Base-by-base conservation (phyloP, 2,329 filamentous ascomycete species). In the Colletotrichum zoysiae region DNA sequence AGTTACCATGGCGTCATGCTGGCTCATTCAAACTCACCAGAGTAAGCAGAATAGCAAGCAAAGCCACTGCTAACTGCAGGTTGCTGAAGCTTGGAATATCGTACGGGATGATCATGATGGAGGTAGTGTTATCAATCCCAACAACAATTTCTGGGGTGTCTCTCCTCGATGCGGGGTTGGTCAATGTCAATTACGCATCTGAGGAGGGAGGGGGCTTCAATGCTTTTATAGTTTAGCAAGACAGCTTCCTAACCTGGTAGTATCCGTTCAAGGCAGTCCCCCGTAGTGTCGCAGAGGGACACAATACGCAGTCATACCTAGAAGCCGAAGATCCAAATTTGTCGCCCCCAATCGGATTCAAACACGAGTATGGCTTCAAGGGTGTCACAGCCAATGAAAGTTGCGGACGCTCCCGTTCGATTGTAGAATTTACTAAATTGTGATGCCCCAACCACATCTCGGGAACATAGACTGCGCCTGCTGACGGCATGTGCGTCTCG, bases 81-180 rank as follows among this genome's bases (percentile, higher is more conserved):
- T 64, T 68, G 58, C 46, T 55, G 5, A 71, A 33, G 16, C 20
- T 42, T 5, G 69, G 53, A 18, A 71, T 68, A 3, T 64, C 58
- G 38, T 26, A 23, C 33, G 65, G 69, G 11, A 71, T 71, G 30
- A 69, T 71, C 69, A 71, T 71, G 20, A 16, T 59, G 65, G 38
- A 35, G 44, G 33, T n/a, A 8, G 20, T 30, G 5, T n/a, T 20
- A n/a, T 62, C 4, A 7, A 20, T 20, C 14, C 6, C 8, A 40
- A 14, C 35, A 16, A 16, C 46, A 1, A 6, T 20, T 30, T 26
- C 2, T 8, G 11, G 23, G 33, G 40, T 42, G 6, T 46, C 44
- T 46, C 18, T 14, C 26, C 26, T 26, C 26, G 3, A 14, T 9
- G 51, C 48, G 5, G 8, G 7, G 5, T 3, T 30, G 35, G 50